These are phyloP conservation scores for Nicotiana knightiana DNA, from an alignment of 257 asterid genomes.

Conservation along the genomic window DNA sequence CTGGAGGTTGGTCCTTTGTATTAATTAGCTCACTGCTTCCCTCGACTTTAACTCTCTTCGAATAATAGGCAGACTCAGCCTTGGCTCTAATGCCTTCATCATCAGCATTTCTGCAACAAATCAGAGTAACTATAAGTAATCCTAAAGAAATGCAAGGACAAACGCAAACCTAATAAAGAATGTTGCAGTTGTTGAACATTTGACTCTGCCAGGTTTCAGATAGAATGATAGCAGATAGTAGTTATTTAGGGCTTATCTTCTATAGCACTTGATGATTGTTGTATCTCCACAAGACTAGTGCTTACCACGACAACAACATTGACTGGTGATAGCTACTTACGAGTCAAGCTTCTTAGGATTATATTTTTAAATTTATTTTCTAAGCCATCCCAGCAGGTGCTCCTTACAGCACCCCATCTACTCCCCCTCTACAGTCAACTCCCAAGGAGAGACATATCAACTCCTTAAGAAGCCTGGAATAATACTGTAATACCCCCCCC, in stretches of 20 bases:
- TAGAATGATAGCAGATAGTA: background rate
- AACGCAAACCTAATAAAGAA: constrained; percentile 1
- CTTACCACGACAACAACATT: background rate
- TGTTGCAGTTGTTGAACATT: background rate
- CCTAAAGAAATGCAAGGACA: background rate
- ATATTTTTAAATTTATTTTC: background rate
- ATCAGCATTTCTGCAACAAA: constrained; percentile 38
- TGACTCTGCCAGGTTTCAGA: background rate
- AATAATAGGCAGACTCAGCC: constrained; percentile 26
- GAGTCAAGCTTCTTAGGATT: background rate
- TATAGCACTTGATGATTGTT: background rate
- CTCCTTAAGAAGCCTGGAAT: no score
- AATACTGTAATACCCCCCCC: no score
- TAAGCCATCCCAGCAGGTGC: no score
- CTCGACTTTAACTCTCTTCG: constrained; percentile 57
- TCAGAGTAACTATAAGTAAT: constrained; percentile 10
- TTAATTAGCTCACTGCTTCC: constrained; percentile 25
- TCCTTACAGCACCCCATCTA: no score
- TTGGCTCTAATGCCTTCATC: constrained; percentile 42
- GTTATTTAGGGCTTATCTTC: background rate
- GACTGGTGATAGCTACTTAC: background rate
- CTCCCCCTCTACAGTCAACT: no score
- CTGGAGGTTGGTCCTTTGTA: constrained; percentile 29
- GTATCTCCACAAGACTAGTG: background rate
- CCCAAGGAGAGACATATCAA: no score